Conservation (phyloP, 2,329 filamentous ascomycete species). For the Penicillium sp. region DNA sequence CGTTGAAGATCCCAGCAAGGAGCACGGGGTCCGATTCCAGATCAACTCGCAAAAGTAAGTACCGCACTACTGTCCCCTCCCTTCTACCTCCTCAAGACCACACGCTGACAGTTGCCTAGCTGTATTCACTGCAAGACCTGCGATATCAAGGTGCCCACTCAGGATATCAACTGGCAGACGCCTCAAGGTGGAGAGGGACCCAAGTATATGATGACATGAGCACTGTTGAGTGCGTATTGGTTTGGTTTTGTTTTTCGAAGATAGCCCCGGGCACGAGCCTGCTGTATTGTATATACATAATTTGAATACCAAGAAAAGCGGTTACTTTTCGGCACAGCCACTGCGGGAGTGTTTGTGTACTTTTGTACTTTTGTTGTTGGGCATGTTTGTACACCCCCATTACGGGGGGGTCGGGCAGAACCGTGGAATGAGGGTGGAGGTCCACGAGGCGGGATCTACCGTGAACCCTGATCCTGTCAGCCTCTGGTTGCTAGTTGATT, state of each 20-base stretch:
- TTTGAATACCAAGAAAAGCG: conserved; percentile 16
- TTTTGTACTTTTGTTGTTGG: neutral
- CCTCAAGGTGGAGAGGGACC: conserved; percentile 85
- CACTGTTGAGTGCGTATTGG: neutral
- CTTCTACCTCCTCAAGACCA: neutral
- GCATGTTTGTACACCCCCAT: conserved; percentile 7
- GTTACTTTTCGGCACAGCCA: neutral
- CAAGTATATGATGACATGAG: conserved; percentile 65
- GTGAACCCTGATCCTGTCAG: neutral
- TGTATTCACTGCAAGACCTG: conserved; percentile 99
- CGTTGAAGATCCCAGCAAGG: conserved; percentile 86
- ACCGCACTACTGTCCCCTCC: neutral
- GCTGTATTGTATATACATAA: conserved; percentile 19
- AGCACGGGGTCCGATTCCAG: conserved; percentile 89
- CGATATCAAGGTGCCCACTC: conserved; percentile 95
- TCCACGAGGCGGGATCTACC: conserved; percentile 24
- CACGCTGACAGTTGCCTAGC: conserved; percentile 54
- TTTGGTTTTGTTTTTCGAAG: neutral
- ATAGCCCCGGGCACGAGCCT: neutral
- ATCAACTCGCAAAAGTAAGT: conserved; percentile 97
- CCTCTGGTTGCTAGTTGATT: conserved; percentile 1
- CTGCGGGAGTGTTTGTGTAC: too few relatives aligned
- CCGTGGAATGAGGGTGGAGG: conserved; percentile 32
- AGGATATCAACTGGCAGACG: conserved; percentile 97
- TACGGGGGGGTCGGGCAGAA: conserved; percentile 23